Evolutionary conservation across 73 alveolate genomes (phyloP).

Genomic region (Effrenium voratum): DNA sequence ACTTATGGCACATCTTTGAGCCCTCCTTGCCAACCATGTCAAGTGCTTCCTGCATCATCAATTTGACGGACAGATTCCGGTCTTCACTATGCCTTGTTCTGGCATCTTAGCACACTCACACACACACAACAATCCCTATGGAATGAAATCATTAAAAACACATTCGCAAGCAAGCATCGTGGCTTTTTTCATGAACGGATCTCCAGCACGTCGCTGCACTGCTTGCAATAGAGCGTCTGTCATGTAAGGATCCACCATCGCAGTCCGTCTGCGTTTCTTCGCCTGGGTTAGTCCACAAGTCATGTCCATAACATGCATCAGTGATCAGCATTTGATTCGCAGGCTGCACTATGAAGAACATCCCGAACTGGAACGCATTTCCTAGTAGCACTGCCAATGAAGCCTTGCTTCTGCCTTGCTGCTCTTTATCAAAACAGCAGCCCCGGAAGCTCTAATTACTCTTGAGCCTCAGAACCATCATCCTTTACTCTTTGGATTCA

Average conservation of each 20-base stretch:
- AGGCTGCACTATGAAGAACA: not conserved
- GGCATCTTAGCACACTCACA: too few relatives aligned
- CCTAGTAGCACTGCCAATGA: not conserved
- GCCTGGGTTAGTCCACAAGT: not conserved
- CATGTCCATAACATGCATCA: not conserved
- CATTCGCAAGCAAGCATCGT: too few relatives aligned
- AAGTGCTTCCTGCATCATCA: too few relatives aligned
- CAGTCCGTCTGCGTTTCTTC: constrained; percentile 16
- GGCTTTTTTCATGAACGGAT: too few relatives aligned
- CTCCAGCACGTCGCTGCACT: not conserved
- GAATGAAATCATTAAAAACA: too few relatives aligned
- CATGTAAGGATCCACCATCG: constrained; percentile 32
- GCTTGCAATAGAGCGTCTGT: not conserved
- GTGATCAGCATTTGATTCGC: not conserved
- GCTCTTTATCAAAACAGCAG: not conserved
- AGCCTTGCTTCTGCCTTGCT: not conserved
- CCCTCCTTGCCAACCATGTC: too few relatives aligned
- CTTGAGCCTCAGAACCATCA: too few relatives aligned
- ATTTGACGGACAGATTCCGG: too few relatives aligned
- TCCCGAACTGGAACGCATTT: not conserved
- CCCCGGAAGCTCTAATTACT: constrained; percentile 2
- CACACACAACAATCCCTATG: too few relatives aligned
- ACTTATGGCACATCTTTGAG: too few relatives aligned
- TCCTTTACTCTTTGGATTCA: too few relatives aligned
- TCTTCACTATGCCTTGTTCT: too few relatives aligned